Evolutionary conservation across 2,329 filamentous ascomycete species (phyloP), one percentile per base, ranked within the genome.

Genomic region (Epicoccum nigrum): DNA sequence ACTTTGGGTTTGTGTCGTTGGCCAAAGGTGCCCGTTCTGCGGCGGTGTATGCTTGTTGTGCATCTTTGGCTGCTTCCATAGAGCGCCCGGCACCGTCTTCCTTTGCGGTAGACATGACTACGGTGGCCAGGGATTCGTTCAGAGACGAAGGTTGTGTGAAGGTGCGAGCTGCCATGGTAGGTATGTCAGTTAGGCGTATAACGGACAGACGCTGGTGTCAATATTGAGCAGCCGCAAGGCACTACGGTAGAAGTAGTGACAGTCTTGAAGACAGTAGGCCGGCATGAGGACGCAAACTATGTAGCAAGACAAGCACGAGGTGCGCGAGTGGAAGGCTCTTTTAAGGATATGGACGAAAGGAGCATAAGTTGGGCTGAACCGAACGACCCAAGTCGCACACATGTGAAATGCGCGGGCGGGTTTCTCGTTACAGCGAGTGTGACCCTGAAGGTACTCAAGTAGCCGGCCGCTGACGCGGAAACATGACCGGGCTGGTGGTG

Each of bases 171-270:
- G 83, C 77, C 76, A 83, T 83, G 57, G 75, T 78, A 50, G 77
- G 56, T 81, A 79, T 72, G 82, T 74, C 65, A 67, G 55, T 64
- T 79, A 90, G 75, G 81, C 83, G 79, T 90, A 91, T 46, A 90
- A 79, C 63, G 88, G 86, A 61, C 88, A 90, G 74, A 96, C 84
- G 68, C 79, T 83, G 65, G 89, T 95, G 77, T 86, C 83, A 65
- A 96, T 86, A 70, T 89, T 93, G 65, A 96, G 80, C 71, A 92
- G 87, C 80, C 90, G 90, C 77, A 96, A 79, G 71, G 90, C 89
- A 75, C 87, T 95, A 80, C 90, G 90, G 80, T 90, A 94, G 78
- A 96, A 95, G 78, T 95, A 95, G 74, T 95, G 90, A 69, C 89
- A 95, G 76, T 95, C 89, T 81, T 94, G 87, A 51, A 90, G 79